Evolutionary conservation across 2,329 filamentous ascomycete genomes (phyloP).

Genomic region (Exophiala sp.): DNA sequence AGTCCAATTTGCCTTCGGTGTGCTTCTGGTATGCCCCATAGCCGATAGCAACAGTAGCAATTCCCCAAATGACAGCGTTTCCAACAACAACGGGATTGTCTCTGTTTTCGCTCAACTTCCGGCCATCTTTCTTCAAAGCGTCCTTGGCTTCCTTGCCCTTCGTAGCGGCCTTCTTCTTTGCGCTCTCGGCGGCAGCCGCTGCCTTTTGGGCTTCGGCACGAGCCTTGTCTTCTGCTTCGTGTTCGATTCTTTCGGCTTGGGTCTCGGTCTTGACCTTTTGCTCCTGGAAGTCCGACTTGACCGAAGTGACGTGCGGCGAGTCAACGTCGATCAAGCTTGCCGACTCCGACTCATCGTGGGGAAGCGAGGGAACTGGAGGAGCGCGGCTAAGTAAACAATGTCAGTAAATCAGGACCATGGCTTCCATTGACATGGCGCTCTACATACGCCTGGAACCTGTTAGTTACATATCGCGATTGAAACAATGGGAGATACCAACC

Average conservation of each 20-base stretch:
- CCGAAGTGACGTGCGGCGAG: slow-evolving; percentile 41
- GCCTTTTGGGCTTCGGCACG: slow-evolving; percentile 23
- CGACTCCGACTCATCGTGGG: slow-evolving; percentile 37
- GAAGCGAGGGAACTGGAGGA: slow-evolving; percentile 36
- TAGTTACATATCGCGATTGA: slow-evolving; percentile 7
- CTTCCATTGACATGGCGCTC: slow-evolving; percentile 35
- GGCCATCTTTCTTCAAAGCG: slow-evolving; percentile 27
- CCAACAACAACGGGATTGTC: slow-evolving; percentile 44
- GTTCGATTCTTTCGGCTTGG: slow-evolving; percentile 42
- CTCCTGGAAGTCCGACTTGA: slow-evolving; percentile 39
- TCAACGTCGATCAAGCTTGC: slow-evolving; percentile 45
- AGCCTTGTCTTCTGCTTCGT: slow-evolving; percentile 35
- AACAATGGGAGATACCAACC: slow-evolving; percentile 33
- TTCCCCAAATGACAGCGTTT: slow-evolving; percentile 41
- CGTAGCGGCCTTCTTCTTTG: slow-evolving; percentile 32
- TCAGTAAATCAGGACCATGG: slow-evolving; percentile 17
- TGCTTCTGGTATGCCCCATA: slow-evolving; percentile 47
- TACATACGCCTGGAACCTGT: slow-evolving; percentile 20
- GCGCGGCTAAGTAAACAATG: slow-evolving; percentile 36
- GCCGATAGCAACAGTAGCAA: slow-evolving; percentile 40
- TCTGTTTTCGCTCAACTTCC: slow-evolving; percentile 37
- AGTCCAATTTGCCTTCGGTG: slow-evolving; percentile 41
- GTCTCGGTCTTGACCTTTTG: slow-evolving; percentile 43
- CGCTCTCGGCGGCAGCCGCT: slow-evolving; percentile 30
- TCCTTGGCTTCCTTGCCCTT: slow-evolving; percentile 30